Conservation (phyloP, 257 asterid species). For the Solanum etuberosum region DNA sequence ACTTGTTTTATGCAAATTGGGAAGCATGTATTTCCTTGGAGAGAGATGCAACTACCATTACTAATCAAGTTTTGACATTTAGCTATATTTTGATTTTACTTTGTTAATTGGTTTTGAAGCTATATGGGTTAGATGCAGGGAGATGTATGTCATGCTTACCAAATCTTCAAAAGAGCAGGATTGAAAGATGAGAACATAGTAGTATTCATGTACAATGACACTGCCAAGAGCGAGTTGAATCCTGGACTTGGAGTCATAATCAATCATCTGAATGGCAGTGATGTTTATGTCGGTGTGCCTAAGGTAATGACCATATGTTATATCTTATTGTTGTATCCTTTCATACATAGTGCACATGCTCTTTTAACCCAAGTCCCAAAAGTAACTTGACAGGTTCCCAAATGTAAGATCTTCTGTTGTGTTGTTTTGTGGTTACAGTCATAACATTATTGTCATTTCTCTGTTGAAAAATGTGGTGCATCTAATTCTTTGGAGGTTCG, state of each 20-base stretch:
- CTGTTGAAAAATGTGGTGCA: too few relatives aligned
- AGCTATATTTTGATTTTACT: too few relatives aligned
- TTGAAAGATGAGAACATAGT: slow-evolving; percentile 70
- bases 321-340: neutral
- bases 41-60: neutral
- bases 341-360: neutral
- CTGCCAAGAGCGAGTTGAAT: slow-evolving; percentile 43
- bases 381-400: neutral
- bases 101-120: neutral
- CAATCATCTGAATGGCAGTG: slow-evolving; percentile 58
- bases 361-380: too few relatives aligned
- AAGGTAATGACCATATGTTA: slow-evolving; percentile 32
- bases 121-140: slow-evolving; percentile 32
- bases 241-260: slow-evolving; percentile 71
- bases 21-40: neutral
- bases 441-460: neutral
- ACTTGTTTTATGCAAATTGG: too few relatives aligned
- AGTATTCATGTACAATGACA: slow-evolving; percentile 89
- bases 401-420: neutral
- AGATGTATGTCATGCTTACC: slow-evolving; percentile 84
- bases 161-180: slow-evolving; percentile 68
- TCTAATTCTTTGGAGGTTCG: neutral
- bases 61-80: neutral
- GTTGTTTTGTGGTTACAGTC: neutral
- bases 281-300: slow-evolving; percentile 79